Conservation (phyloP, 2,329 filamentous ascomycete species). For the Capronia coronata region DNA sequence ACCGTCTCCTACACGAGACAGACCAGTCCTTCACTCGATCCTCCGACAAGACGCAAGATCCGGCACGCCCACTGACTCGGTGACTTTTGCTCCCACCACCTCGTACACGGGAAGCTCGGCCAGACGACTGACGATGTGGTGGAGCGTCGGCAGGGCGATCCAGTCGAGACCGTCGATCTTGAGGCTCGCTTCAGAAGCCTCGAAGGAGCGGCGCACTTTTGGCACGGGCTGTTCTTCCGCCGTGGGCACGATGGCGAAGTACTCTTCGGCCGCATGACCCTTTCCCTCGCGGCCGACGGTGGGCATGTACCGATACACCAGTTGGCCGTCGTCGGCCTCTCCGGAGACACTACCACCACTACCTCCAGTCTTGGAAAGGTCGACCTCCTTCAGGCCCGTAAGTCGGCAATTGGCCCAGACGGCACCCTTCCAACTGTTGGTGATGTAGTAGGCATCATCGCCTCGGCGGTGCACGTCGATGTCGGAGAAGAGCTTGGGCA, state of each 20-base stretch:
- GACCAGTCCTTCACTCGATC: too few relatives aligned
- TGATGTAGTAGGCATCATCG: conserved; percentile 36
- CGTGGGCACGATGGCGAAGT: conserved; percentile 42
- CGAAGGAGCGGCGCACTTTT: conserved; percentile 34
- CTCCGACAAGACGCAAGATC: too few relatives aligned
- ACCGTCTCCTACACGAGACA: too few relatives aligned
- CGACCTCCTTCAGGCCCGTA: conserved; percentile 33
- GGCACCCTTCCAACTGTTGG: conserved; percentile 41
- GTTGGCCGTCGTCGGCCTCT: conserved; percentile 42
- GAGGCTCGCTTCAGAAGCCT: conserved; percentile 41
- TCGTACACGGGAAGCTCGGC: conserved; percentile 53
- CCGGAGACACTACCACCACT: conserved; percentile 17
- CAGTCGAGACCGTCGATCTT: conserved; percentile 47
- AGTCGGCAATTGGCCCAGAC: conserved; percentile 37
- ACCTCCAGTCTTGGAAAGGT: background rate
- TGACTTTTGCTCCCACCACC: conserved; percentile 50
- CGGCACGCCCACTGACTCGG: conserved; percentile 48
- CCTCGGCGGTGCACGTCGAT: conserved; percentile 41
- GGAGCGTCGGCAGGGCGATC: conserved; percentile 54
- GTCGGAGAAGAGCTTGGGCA: conserved; percentile 53
- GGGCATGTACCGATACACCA: conserved; percentile 55
- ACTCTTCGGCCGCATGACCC: conserved; percentile 50
- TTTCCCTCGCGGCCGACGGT: conserved; percentile 44
- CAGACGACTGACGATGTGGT: conserved; percentile 50
- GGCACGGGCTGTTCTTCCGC: conserved; percentile 29